These are phyloP conservation scores for Pyrenochaeta sp. DNA, from an alignment of 2,329 filamentous ascomycete species.

Conservation along the genomic window DNA sequence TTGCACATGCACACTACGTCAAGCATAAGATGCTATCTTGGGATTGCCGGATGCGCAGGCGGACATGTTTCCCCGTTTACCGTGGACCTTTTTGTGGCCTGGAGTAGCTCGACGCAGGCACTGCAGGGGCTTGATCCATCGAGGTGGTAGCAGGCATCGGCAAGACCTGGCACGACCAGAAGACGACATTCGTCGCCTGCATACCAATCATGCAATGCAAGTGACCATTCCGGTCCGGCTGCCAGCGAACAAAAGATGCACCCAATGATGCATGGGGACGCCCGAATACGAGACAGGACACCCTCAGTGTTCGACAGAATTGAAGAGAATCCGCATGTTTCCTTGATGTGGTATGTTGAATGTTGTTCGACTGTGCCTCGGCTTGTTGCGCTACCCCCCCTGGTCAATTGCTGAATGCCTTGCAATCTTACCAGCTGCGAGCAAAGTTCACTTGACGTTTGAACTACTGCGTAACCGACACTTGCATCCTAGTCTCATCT, in stretches of 20 bases:
- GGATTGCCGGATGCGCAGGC: constrained; percentile 12
- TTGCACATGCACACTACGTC: not conserved
- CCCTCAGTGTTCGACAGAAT: not conserved
- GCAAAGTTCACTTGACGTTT: constrained; percentile 29
- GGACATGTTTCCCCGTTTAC: constrained; percentile 17
- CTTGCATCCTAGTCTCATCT: constrained; percentile 16
- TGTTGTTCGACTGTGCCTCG: constrained; percentile 6
- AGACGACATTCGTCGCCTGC: constrained; percentile 15
- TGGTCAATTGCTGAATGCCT: constrained; percentile 14
- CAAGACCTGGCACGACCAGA: constrained; percentile 16
- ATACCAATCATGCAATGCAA: constrained; percentile 21
- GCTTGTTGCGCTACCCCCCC: constrained; percentile 10
- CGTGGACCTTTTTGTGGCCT: constrained; percentile 5
- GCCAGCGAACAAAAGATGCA: constrained; percentile 23
- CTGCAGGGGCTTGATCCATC: constrained; percentile 7
- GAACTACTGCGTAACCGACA: constrained; percentile 24
- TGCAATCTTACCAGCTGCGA: constrained; percentile 23
- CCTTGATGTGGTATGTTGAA: constrained; percentile 1
- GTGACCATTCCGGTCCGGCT: constrained; percentile 25
- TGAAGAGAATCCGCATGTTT: not conserved
- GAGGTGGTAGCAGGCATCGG: constrained; percentile 14
- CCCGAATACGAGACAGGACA: constrained; percentile 18
- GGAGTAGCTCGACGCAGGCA: not conserved
- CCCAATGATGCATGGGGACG: constrained; percentile 16
- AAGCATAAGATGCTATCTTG: not conserved